Conservation (phyloP, 2,329 filamentous ascomycete genomes). For the Neofusicoccum sp. region DNA sequence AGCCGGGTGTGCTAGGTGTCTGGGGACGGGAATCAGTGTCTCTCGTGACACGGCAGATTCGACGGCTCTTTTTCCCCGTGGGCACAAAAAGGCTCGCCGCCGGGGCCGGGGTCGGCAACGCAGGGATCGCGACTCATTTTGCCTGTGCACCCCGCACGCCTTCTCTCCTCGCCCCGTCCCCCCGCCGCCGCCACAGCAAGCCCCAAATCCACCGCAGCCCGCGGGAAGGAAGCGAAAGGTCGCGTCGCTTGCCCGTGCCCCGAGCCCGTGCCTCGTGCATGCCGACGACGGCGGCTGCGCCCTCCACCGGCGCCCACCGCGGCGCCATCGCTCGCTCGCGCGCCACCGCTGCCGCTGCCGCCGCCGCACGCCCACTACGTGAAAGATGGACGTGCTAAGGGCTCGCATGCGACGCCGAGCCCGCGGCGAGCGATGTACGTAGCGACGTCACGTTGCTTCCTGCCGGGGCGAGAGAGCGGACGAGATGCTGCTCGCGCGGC, state of each 20-base stretch:
- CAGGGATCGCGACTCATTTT: background rate
- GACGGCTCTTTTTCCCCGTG: background rate
- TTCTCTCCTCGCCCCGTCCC: background rate
- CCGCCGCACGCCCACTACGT: no score
- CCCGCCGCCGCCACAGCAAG: background rate
- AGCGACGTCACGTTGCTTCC: no score
- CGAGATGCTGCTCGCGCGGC: no score
- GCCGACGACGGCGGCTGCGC: background rate
- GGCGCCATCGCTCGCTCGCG: background rate
- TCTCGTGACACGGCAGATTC: slow-evolving; percentile 6
- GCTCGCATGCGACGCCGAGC: no score
- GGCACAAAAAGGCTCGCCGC: no score
- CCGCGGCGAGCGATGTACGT: no score
- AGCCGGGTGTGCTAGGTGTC: no score
- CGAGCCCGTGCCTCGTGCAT: background rate
- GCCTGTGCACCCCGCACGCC: slow-evolving; percentile 10
- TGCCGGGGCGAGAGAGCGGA: no score
- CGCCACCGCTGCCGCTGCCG: background rate
- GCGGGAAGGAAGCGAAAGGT: background rate
- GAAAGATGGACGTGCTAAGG: no score
- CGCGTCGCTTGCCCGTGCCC: background rate
- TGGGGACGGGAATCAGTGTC: background rate
- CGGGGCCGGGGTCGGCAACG: background rate
- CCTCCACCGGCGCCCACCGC: slow-evolving; percentile 7
- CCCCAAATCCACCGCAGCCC: slow-evolving; percentile 16